Evolutionary conservation across 2,329 filamentous ascomycete genomes (phyloP), one percentile per base, ranked within the genome.

Genomic region (Phaeosphaeria sp.): DNA sequence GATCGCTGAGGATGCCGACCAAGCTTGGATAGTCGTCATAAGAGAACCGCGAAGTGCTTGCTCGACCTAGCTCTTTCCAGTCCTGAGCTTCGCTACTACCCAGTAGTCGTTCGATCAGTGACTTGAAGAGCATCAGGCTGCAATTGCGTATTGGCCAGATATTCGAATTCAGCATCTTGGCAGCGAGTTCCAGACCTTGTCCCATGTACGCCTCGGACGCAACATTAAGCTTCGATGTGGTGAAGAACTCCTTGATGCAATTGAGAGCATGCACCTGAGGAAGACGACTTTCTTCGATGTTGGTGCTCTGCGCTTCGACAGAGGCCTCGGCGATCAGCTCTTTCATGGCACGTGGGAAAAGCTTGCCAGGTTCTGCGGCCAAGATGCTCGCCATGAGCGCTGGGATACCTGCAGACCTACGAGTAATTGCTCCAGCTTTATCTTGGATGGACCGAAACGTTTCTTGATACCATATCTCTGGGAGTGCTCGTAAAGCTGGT

Each of bases 91-190:
- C 89, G 53, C 87, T 89, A 0, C 89, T 91, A 17, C 91, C 91
- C 25, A 95, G 87, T 1, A 96, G 80, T 61, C 86, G 86, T 72
- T 95, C 91, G 51, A 96, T 91, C 5, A 97, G 82, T 60, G 92
- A 92, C 53, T 94, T 88, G 63, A 98, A 88, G 6, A 99, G 86
- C 79, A 98, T 90, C 33, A 98, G 79, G 1, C 93, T 93, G 65
- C 93, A 97, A 74, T 99, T 99, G 1, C 93, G 89, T 55, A 99
- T 93, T 0, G 93, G 92, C 95, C 95, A 91, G 86, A 95, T 87
- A 57, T 91, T 85, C 0, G 92, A 95, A 45, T 87, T 89, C 17
- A 99, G 83, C 51, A 90, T 92, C 57, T 86, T 85, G 11, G 91
- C 91, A 1, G 93, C 93, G n/a, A 98, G 83, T 59, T 89, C 86